These are phyloP conservation scores for Paxillus ammoniavirescens DNA, from an alignment of 768 basidiomycete species.

Conservation along the genomic window DNA sequence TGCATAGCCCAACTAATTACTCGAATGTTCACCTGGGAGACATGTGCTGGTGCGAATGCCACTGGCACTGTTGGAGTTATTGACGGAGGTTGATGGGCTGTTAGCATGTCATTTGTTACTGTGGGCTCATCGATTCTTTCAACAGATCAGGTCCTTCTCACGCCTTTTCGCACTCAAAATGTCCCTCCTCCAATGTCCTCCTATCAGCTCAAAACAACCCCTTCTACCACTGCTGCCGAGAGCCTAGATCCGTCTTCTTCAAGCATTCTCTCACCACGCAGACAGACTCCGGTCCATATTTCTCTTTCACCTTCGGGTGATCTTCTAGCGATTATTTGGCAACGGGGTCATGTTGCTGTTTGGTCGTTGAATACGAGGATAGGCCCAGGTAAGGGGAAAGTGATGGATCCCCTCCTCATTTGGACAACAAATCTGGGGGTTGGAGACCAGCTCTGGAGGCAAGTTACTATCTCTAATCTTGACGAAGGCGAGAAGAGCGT, in stretches of 20 bases:
- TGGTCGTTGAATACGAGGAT: conserved; percentile 70
- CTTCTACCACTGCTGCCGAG: not conserved
- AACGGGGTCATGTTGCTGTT: conserved; percentile 62
- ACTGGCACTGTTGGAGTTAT: conserved; percentile 87
- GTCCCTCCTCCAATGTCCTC: conserved; percentile 99
- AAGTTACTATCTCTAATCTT: conserved; percentile 22
- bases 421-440: conserved; percentile 31
- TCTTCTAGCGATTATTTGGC: conserved; percentile 65
- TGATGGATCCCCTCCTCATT: conserved; percentile 51
- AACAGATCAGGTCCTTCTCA: conserved; percentile 73
- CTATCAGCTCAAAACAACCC: conserved; percentile 37
- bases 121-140: not conserved
- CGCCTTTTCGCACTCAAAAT: conserved; percentile 91
- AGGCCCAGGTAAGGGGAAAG: conserved; percentile 52
- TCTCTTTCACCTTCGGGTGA: conserved; percentile 60
- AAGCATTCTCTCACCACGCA: conserved; percentile 3
- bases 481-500: conserved; percentile 1
- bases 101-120: not conserved
- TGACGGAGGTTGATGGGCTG: conserved; percentile 71
- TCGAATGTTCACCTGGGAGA: conserved; percentile 77
- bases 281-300: conserved; percentile 61
- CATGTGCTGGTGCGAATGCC: conserved; percentile 68
- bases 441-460: conserved; percentile 25
- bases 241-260: not conserved
- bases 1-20: conserved; percentile 52